These are phyloP conservation scores for Gymnopus androsaceus DNA, from an alignment of 1,284 basidiomycete species.

Conservation along the genomic window DNA sequence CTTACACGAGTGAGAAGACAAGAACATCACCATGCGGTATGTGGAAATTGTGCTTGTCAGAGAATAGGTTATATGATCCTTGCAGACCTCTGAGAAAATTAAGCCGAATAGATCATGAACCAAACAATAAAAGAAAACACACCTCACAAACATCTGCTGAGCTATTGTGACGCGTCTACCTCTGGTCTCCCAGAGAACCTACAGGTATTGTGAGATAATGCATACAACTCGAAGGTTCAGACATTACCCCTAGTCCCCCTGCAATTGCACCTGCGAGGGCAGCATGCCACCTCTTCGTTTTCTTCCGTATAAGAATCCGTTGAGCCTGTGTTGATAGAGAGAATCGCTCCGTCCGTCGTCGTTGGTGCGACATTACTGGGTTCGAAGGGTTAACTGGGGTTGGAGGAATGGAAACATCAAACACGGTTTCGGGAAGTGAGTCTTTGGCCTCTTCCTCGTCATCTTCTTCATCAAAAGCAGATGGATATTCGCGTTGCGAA, in stretches of 20 bases:
- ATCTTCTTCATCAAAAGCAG: slow-evolving; percentile 37
- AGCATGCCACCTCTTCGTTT: slow-evolving; percentile 83
- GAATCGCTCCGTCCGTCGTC: slow-evolving; percentile 44
- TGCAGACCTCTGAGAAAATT: slow-evolving; percentile 67
- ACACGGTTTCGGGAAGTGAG: slow-evolving; percentile 27
- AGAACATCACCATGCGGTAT: slow-evolving; percentile 87
- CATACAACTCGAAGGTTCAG: not conserved
- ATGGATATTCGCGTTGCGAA: slow-evolving; percentile 32
- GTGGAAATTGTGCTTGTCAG: slow-evolving; percentile 62
- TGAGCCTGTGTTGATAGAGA: slow-evolving; percentile 66
- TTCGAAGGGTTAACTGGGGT: slow-evolving; percentile 5
- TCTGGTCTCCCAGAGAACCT: slow-evolving; percentile 79
- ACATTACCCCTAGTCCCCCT: slow-evolving; percentile 61
- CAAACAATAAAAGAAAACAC: slow-evolving; percentile 26
- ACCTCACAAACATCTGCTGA: slow-evolving; percentile 91
- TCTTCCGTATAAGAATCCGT: slow-evolving; percentile 62
- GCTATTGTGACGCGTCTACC: slow-evolving; percentile 74
- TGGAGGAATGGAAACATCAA: slow-evolving; percentile 27
- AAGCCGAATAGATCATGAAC: not conserved
- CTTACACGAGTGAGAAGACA: slow-evolving; percentile 79
- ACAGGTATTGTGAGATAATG: not conserved
- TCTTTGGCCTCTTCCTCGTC: slow-evolving; percentile 21
- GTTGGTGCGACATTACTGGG: slow-evolving; percentile 25
- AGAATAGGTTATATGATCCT: slow-evolving; percentile 78
- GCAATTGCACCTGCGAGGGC: slow-evolving; percentile 84